Evolutionary conservation across 2,329 filamentous ascomycete genomes (phyloP).

Genomic region (Talaromyces verruculosus): DNA sequence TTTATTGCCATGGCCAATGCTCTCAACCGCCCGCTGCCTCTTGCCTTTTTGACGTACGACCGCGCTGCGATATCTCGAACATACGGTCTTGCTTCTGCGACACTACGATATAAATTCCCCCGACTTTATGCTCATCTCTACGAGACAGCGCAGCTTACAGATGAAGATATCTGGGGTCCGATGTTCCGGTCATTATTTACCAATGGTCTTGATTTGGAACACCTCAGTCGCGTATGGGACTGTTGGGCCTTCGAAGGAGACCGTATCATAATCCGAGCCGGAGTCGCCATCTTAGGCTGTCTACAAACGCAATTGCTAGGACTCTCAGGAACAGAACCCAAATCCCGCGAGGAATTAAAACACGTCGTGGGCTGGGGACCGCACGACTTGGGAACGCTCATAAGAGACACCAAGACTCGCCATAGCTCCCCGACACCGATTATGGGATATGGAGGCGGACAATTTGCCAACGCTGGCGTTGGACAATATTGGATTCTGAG

Average conservation of each 20-base stretch:
- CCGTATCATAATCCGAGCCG: constrained; percentile 47
- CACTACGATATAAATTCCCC: constrained; percentile 59
- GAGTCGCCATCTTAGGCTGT: constrained; percentile 46
- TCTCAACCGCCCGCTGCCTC: constrained; percentile 60
- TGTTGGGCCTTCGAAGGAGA: constrained; percentile 63
- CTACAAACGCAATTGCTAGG: constrained; percentile 45
- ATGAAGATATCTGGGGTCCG: constrained; percentile 52
- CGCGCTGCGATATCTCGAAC: constrained; percentile 55
- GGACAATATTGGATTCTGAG: constrained; percentile 46
- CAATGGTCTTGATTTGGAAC: constrained; percentile 54
- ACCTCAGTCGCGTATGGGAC: constrained; percentile 60
- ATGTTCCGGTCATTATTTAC: constrained; percentile 57
- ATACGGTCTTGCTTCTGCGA: constrained; percentile 56
- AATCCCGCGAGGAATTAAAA: constrained; percentile 36
- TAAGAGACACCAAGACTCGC: constrained; percentile 31
- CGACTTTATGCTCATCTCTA: constrained; percentile 54
- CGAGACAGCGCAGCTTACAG: constrained; percentile 40
- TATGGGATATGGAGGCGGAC: constrained; percentile 37
- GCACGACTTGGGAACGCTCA: constrained; percentile 33
- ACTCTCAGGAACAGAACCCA: constrained; percentile 38
- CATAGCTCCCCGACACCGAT: constrained; percentile 38
- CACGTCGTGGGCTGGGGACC: constrained; percentile 42
- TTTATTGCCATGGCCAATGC: constrained; percentile 62
- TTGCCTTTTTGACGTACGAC: constrained; percentile 62
- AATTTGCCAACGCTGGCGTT: constrained; percentile 36